phyloP scores from a whole-genome alignment of 805 yeast species.

The Saitoella complicata region DNA sequence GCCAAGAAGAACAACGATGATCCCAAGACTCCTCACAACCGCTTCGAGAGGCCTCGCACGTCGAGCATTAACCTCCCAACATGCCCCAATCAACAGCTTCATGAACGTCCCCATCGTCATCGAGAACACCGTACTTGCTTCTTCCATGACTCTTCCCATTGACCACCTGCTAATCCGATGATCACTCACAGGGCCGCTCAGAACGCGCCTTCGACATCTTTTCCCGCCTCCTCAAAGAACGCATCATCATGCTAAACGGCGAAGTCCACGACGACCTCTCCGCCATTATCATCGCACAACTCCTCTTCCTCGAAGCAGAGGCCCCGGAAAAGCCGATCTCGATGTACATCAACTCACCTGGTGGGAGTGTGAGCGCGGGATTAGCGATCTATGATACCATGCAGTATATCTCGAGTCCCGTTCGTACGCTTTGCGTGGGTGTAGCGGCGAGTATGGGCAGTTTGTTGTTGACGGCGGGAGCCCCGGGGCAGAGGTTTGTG shows the following conservation, averaged over 20 bases:
- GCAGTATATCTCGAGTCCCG: constrained; percentile 21
- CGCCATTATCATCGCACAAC: constrained; percentile 18
- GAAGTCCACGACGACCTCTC: constrained; percentile 15
- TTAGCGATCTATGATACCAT: constrained; percentile 24
- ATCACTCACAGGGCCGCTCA: background rate
- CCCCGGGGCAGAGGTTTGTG: constrained; percentile 17
- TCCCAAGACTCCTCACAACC: no score
- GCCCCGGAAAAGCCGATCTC: constrained; percentile 12
- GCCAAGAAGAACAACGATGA: no score
- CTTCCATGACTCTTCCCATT: no score
- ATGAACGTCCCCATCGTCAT: no score
- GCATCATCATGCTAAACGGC: constrained; percentile 19
- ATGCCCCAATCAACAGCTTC: no score
- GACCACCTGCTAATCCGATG: no score
- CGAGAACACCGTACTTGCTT: no score
- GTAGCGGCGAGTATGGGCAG: constrained; percentile 24
- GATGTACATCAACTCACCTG: constrained; percentile 21
- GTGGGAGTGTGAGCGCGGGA: constrained; percentile 23
- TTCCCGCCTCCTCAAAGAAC: constrained; percentile 15
- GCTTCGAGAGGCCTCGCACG: no score
- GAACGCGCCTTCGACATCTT: constrained; percentile 8
- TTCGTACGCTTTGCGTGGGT: constrained; percentile 23
- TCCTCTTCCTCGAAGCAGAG: constrained; percentile 14
- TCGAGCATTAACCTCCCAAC: no score
- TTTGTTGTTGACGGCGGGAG: constrained; percentile 19